Evolutionary conservation across 371 early-diverging fungal species (phyloP).

Genomic region (Apophysomyces ossiformis): DNA sequence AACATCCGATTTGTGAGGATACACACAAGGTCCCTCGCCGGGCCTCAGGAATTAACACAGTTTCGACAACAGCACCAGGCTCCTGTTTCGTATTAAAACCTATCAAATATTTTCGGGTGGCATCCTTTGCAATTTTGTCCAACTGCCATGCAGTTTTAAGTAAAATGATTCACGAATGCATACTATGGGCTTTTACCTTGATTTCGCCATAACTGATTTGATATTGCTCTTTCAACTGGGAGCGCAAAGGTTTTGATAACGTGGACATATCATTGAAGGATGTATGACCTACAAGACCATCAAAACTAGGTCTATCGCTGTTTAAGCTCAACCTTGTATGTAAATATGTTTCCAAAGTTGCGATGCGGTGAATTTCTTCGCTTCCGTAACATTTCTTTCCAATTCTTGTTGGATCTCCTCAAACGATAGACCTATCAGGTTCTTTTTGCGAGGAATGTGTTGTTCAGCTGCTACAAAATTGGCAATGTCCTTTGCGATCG

Average conservation of each 20-base stretch:
- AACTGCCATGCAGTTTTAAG: neutral
- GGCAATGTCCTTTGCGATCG: neutral
- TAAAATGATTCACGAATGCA: neutral
- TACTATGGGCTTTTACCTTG: constrained; percentile 39
- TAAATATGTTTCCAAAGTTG: constrained; percentile 76
- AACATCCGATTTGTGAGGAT: constrained; percentile 90
- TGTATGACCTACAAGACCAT: constrained; percentile 35
- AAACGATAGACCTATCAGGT: constrained; percentile 52
- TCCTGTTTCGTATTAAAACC: constrained; percentile 33
- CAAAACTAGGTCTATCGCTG: neutral
- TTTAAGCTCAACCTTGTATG: constrained; percentile 42
- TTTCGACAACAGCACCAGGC: constrained; percentile 63
- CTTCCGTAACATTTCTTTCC: constrained; percentile 23
- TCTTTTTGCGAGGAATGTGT: constrained; percentile 35
- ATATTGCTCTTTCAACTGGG: constrained; percentile 52
- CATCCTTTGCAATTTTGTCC: constrained; percentile 16
- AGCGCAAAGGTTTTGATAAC: constrained; percentile 57
- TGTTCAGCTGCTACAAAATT: neutral
- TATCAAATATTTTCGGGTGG: constrained; percentile 25
- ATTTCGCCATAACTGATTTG: constrained; percentile 66
- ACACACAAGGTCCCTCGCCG: constrained; percentile 85
- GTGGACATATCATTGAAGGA: constrained; percentile 70
- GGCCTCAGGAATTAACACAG: constrained; percentile 73
- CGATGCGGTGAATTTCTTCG: constrained; percentile 54
- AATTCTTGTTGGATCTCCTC: constrained; percentile 46